Evolutionary conservation across 1,284 basidiomycete species (phyloP), one percentile per base, ranked within the genome.

Genomic region (Puccinia novopanici): DNA sequence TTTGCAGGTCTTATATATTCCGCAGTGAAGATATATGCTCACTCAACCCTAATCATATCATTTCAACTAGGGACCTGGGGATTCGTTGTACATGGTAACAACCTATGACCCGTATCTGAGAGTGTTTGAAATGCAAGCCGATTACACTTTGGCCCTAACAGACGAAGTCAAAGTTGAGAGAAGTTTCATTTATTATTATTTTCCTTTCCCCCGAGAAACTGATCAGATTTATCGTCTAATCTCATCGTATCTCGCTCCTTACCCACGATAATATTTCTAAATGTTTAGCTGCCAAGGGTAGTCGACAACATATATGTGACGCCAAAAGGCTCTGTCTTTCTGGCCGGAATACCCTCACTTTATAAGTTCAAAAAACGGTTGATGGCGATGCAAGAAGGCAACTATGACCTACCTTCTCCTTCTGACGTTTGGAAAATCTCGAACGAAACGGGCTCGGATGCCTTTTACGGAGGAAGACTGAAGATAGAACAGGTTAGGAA

Each of bases 231-330:
- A 2, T 45, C 27, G 50, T 27, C 30, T 71, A 3, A 48, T 50
- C 52, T 30, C 40, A 37, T 19, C 59, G 37, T 19, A 37, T 37
- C 34, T 34, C 34, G 4, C 2, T 15, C 19, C 24, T 61, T 37
- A 0, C 6, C 19, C 30, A 24, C 24, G 17, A 54, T 37, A 22
- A 19, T 24, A 42, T 55, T 37, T 57, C 3, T 75, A 34, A 40
- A 34, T 19, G 42, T n/a, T n/a, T 42, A 79, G 77, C n/a, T 79
- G 12, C 77, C 77, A 24, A 71, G 77, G 37, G 19, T 50, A 27
- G 45, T 37, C 12, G 77, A 79, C 59, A 79, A 79, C 70, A 79
- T 79, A 50, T 79, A 71, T 63, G 77, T 79, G 5, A 59, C 77
- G 22, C 30, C 27, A 22, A 42, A 24, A 71, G 77, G 77, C 0